Evolutionary conservation across 192 early-diverging fungal genomes (phyloP), one percentile per base, ranked within the genome.

Genomic region (Dissophora ornata): DNA sequence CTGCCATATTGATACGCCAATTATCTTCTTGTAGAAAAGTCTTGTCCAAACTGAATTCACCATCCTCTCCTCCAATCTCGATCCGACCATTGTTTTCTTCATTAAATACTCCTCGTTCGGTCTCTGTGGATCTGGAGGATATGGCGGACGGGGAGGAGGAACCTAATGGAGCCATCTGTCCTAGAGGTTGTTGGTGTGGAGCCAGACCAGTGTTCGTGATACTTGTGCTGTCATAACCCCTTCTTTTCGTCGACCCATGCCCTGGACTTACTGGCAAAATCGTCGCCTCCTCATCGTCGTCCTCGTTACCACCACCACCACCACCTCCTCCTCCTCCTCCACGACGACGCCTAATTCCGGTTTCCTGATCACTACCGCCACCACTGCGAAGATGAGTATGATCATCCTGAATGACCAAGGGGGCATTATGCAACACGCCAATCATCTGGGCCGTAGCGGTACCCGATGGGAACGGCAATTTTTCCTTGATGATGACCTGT

Each of bases 401-500:
- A n/a, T n/a, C n/a, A 18, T 65, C 56, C 18, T 71, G 26, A 4
- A 67, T 65, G 3, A 86, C 86, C 40, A 90, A 82, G 12, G 85
- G 83, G 13, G 80, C 66, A 41, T 89, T 84, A 57, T 93, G 91
- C 32, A 93, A 64, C 10, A 93, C 82, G 7, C 88, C 87, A 64
- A 93, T 93, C 89, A 93, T 91, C 71, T 93, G 90, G 16, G 94
- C 94, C 7, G 94, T 91, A 4, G 92, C 93, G n/a, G 92, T 93
- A 2, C 93, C 92, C 1, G 92, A 90, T 6, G 94, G 94, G 62
- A 96, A 96, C 21, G 84, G 79, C 6, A 96, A 85, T 73, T 96
- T 93, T 61, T 94, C 91, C 29, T 85, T 69, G 33, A 96, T 83
- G 59, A 96, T 90, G 16, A 91, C 92, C 48, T 93, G 91, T 50